Conservation (phyloP, 345 rosid genomes). For the Xanthoceras sorbifolium region DNA sequence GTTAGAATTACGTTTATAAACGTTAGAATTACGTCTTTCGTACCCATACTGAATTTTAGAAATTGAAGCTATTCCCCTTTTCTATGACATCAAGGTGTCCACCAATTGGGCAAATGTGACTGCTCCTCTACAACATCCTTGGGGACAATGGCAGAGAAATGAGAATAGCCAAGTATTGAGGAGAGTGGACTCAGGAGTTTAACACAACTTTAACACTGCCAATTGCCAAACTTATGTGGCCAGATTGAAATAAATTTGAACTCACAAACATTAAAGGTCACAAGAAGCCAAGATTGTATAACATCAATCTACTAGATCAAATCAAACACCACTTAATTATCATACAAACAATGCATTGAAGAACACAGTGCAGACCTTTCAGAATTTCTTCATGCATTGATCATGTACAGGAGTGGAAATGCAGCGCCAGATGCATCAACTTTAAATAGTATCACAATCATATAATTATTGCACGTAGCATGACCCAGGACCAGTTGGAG, state of each 20-base stretch:
- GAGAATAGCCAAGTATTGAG: not conserved
- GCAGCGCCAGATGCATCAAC: constrained; percentile 13
- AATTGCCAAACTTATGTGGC: not conserved
- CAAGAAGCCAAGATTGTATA: too few species aligned
- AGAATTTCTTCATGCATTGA: not conserved
- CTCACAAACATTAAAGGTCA: not conserved
- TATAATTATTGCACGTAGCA: constrained; percentile 72
- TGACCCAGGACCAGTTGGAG: constrained; percentile 75
- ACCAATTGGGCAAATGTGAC: not conserved
- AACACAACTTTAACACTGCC: not conserved
- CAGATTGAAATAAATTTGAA: not conserved
- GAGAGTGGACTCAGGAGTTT: too few species aligned
- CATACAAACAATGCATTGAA: not conserved
- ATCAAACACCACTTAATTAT: not conserved
- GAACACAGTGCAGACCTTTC: not conserved
- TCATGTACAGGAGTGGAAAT: not conserved
- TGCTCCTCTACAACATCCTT: not conserved
- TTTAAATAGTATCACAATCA: not conserved
- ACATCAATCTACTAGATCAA: not conserved
- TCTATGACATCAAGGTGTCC: not conserved
- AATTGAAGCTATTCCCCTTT: too few species aligned
- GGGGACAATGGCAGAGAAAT: not conserved
- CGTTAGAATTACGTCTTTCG: too few species aligned
- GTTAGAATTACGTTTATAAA: too few species aligned
- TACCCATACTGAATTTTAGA: not conserved